Evolutionary conservation across 495 filamentous ascomycete species (phyloP), one percentile per base, ranked within the genome.

Genomic region (Hypomontagnella monticulosa): DNA sequence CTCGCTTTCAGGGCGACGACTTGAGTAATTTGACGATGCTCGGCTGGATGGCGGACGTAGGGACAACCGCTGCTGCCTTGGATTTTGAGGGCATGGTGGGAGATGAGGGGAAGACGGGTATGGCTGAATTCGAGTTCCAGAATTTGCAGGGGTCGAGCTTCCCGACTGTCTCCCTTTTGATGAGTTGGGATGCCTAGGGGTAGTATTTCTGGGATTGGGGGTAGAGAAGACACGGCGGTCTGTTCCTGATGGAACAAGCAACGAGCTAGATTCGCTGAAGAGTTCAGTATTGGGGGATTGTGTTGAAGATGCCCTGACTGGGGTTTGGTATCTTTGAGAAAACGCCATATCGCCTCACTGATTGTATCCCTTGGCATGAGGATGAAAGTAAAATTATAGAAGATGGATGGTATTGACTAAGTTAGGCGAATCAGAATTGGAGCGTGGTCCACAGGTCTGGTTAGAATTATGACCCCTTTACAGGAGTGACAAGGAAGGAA

Each of bases 101-200:
- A 74, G 59, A 12, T 63, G 48, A 20, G 75, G 73, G 16, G 75
- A 71, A 34, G 72, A 75, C 16, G 51, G 19, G 44, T 46, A 43
- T 14, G 41, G 41, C 10, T 42, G 61, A 27, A 19, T 54, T 11
- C 33, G 42, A 23, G 47, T 34, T 38, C 36, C 53, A 2, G 54
- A 40, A 23, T 36, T 38, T 51, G 47, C 33, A 32, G 20, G 58
- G 44, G 40, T 65, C 38, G 56, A 55, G 44, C 19, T 50, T 48
- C 58, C 59, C 33, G 53, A 42, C 8, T 15, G 37, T 10, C 43
- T 30, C 27, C 61, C 69, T 41, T 41, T 48, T 34, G 68, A 57
- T n/a, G 34, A 71, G 27, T 23, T 43, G 49, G 58, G 51, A 36
- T 36, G 49, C 40, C 11, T 5, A 51, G 49, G 20, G 15, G 60